phyloP scores from a whole-genome alignment of 768 basidiomycete species.

The Lactifluus piperatus region DNA sequence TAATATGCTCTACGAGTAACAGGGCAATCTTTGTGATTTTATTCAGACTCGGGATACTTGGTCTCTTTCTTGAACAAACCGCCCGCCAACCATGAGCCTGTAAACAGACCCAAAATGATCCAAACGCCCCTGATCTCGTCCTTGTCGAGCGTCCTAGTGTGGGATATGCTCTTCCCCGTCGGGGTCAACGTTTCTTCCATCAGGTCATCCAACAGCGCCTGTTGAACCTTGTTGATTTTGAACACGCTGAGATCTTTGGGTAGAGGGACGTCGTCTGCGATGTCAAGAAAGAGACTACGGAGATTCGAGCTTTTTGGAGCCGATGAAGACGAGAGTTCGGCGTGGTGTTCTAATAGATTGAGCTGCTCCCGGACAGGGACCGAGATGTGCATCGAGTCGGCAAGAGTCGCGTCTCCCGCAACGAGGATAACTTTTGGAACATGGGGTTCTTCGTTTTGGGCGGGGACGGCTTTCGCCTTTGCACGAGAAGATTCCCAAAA shows the following conservation, averaged over 20 bases:
- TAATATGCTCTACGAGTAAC: too few relatives aligned
- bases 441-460: constrained; percentile 22
- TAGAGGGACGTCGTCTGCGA: constrained; percentile 33
- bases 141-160: constrained; percentile 30
- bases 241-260: constrained; percentile 21
- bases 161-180: not conserved
- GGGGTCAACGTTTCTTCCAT: constrained; percentile 7
- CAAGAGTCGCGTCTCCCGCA: constrained; percentile 38
- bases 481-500: constrained; percentile 45
- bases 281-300: constrained; percentile 27
- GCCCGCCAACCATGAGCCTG: constrained; percentile 40
- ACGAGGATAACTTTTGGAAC: constrained; percentile 45
- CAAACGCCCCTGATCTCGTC: constrained; percentile 44
- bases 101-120: constrained; percentile 39
- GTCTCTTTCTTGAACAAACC: constrained; percentile 24
- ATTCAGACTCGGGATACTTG: constrained; percentile 19
- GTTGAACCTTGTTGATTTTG: not conserved
- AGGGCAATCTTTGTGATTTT: not conserved
- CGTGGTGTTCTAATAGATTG: constrained; percentile 16
- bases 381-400: constrained; percentile 38
- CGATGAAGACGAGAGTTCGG: not conserved
- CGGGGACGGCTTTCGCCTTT: constrained; percentile 25
- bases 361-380: constrained; percentile 23
- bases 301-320: constrained; percentile 4
- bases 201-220: constrained; percentile 14